Conservation (phyloP, 1,139 yeast genomes). For the Casaregolazyma suthepensis region DNA sequence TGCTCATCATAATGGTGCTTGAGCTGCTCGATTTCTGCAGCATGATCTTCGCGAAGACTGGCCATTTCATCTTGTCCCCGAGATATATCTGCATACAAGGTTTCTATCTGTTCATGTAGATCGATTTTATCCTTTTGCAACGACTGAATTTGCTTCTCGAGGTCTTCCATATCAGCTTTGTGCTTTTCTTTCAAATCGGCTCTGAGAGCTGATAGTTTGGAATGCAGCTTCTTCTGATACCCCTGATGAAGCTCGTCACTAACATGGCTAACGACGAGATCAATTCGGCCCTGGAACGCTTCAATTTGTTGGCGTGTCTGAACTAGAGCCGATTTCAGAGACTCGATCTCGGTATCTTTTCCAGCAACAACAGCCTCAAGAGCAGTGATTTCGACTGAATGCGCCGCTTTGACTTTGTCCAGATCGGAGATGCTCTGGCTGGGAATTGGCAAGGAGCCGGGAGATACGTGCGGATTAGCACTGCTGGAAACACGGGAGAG, state of each 20-base stretch:
- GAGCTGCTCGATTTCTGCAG: background rate
- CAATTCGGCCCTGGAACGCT: conserved; percentile 41
- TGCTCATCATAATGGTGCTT: background rate
- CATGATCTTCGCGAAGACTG: background rate
- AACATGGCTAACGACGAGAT: conserved; percentile 45
- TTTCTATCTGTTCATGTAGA: background rate
- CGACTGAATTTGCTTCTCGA: conserved; percentile 42
- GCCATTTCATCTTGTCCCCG: background rate
- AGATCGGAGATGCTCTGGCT: background rate
- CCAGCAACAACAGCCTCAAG: conserved; percentile 25
- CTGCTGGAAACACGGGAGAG: background rate
- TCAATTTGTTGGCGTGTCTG: conserved; percentile 23
- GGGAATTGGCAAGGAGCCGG: background rate
- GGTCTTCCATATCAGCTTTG: conserved; percentile 41
- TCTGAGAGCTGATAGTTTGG: conserved; percentile 36
- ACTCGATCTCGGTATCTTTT: conserved; percentile 24
- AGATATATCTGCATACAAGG: background rate
- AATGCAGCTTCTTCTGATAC: conserved; percentile 59
- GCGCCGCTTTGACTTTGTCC: conserved; percentile 15
- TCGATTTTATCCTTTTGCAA: background rate
- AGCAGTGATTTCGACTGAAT: conserved; percentile 22
- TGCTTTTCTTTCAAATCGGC: background rate
- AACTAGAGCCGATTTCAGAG: conserved; percentile 19
- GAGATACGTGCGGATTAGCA: background rate
- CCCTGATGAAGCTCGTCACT: conserved; percentile 65